Evolutionary conservation across 768 basidiomycete genomes (phyloP), one percentile per base, ranked within the genome.

Genomic region (Tulasnella sp.): DNA sequence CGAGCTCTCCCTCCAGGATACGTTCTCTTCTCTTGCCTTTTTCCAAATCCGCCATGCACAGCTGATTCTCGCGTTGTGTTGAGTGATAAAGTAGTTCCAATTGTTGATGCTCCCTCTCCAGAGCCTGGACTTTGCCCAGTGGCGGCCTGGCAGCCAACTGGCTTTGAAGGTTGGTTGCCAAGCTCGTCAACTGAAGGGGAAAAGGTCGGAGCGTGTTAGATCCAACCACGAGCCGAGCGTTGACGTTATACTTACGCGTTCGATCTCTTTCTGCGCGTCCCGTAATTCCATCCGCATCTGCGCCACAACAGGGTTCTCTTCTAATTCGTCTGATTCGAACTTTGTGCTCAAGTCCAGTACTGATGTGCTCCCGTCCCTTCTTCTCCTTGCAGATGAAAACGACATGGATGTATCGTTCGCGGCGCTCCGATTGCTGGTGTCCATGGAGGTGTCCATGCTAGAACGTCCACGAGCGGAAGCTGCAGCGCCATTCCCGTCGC

Each of bases 21-120:
- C 92, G 91, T 82, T 93, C 91, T 70, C 93, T 85, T n/a, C 85
- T 85, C 76, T 88, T 91, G 3, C 85, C 86, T 78, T 90, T 86
- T 75, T 94, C 93, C 2, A 93, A 85, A 77, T 93, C 92, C 0
- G 88, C 85, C 93, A 94, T 94, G 78, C 90, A 91, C 70, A 91
- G 86, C 79, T 94, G 93, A 80, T 95, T 95, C 84, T 95, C 93
- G 71, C 92, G 85, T 78, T 93, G 92, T 0, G 93, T 94, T 0
- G 93, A 93, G 77, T 91, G 88, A 0, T 93, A 83, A 3, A 94
- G 84, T 22, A 94, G 84, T 49, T 93, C 93, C 0, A 93, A 84
- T 76, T 91, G 91, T 79, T 89, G 89, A 79, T 90, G 89, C 79
- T 94, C 93, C 80, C 88, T 90, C 82, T 91, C 86, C 39, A 93